Percentiles rank a stretch among this genome's conserved stretches.
These are phyloP conservation scores for Dactylellina sp. DNA, from an alignment of 2,329 filamentous ascomycete genomes.

Conservation along the genomic window DNA sequence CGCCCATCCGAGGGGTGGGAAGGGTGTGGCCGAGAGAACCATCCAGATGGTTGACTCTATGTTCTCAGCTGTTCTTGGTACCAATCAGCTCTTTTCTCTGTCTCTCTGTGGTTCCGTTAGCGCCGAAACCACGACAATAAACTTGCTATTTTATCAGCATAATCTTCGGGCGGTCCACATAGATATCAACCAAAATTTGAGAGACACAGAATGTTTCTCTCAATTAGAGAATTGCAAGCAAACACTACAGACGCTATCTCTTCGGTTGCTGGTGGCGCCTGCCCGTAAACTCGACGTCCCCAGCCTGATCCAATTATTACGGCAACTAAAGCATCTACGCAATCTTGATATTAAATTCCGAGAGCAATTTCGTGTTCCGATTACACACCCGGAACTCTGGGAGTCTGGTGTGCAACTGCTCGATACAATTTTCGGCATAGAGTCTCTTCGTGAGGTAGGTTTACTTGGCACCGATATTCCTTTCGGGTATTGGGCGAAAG, in stretches of 20 bases:
- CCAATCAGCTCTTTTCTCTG: constrained; percentile 21
- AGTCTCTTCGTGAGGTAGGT: constrained; percentile 18
- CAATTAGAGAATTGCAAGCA: not conserved
- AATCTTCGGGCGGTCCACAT: constrained; percentile 22
- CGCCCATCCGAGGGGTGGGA: constrained; percentile 20
- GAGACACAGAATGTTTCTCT: constrained; percentile 3
- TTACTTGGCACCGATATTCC: constrained; percentile 36
- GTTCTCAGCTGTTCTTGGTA: not conserved
- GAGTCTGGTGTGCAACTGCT: constrained; percentile 3
- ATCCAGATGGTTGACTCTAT: not conserved
- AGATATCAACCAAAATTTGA: constrained; percentile 9
- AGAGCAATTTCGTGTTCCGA: not conserved
- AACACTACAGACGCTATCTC: constrained; percentile 16
- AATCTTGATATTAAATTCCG: constrained; percentile 28
- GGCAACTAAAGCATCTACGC: not conserved
- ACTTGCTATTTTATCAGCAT: not conserved
- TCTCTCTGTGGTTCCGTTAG: constrained; percentile 1
- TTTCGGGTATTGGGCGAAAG: constrained; percentile 31
- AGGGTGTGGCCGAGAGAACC: not conserved
- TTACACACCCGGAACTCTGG: not conserved
- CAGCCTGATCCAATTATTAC: constrained; percentile 5
- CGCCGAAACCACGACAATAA: not conserved
- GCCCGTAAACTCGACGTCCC: not conserved
- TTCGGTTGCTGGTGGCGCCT: constrained; percentile 11
- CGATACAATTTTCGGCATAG: constrained; percentile 31